These are phyloP conservation scores for Agarophyton chilense DNA, from an alignment of 23 red algal genomes.

Conservation along the genomic window DNA sequence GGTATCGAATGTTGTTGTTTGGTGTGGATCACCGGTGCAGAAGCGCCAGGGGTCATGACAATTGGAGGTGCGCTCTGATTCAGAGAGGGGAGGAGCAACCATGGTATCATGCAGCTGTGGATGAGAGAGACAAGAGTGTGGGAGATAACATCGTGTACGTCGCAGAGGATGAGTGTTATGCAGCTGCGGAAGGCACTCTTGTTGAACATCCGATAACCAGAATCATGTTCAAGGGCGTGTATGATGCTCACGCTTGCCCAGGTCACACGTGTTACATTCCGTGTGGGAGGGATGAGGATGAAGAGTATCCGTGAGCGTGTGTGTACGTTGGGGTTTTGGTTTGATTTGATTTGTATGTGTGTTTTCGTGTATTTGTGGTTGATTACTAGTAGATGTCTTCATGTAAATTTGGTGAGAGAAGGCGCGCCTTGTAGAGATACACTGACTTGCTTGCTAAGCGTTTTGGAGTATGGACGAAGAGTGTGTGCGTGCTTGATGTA, in stretches of 20 bases:
- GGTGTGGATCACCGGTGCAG: constrained; percentile 28
- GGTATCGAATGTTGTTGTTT: constrained; percentile 50
- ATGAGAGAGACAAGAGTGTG: constrained; percentile 37
- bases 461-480: too few relatives aligned
- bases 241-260: not conserved
- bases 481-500: too few relatives aligned
- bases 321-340: not conserved
- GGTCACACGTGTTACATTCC: constrained; percentile 35
- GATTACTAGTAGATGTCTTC: not conserved
- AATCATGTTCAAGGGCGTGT: constrained; percentile 42
- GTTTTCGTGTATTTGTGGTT: too few relatives aligned
- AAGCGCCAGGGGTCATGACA: not conserved
- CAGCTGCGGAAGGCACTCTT: constrained; percentile 8
- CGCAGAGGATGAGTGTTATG: constrained; percentile 33
- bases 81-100: constrained; percentile 11
- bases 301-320: not conserved
- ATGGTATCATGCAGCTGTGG: constrained; percentile 45
- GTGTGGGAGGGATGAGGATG: not conserved
- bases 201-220: constrained; percentile 41
- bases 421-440: too few relatives aligned
- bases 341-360: too few relatives aligned
- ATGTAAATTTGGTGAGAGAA: not conserved
- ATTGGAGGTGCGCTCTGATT: not conserved
- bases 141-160: constrained; percentile 60
- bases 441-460: too few relatives aligned